Conservation (phyloP, 2,329 filamentous ascomycete genomes). For the Pseudogymnoascus sp. region DNA sequence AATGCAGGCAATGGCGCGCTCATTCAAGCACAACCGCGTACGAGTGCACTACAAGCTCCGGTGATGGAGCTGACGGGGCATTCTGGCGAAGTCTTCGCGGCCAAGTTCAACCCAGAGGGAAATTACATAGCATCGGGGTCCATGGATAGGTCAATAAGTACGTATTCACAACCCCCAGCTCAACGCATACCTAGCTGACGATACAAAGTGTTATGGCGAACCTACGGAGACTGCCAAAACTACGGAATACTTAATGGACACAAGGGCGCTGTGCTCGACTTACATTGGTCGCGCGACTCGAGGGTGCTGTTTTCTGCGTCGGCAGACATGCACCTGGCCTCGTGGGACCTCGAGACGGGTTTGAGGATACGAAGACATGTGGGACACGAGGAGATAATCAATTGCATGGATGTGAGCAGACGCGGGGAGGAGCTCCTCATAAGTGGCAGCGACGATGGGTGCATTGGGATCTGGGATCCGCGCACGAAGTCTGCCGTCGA, state of each 20-base stretch:
- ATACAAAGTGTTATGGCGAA: conserved; percentile 77
- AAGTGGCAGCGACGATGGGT: conserved; percentile 88
- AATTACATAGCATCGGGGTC: conserved; percentile 88
- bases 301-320: conserved; percentile 86
- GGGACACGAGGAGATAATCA: conserved; percentile 94
- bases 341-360: conserved; percentile 93
- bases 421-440: conserved; percentile 85
- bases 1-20: conserved; percentile 50
- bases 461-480: conserved; percentile 93
- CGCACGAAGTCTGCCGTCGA: conserved; percentile 81
- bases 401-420: conserved; percentile 79
- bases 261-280: conserved; percentile 80
- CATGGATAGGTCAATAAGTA: conserved; percentile 88
- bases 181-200: conserved; percentile 12
- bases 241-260: conserved; percentile 85
- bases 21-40: conserved; percentile 62
- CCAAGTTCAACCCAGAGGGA: conserved; percentile 82
- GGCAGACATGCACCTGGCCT: conserved; percentile 86
- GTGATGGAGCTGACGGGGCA: conserved; percentile 87
- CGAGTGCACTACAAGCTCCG: conserved; percentile 77
- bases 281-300: conserved; percentile 96
- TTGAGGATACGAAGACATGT: conserved; percentile 83
- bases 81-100: conserved; percentile 81
- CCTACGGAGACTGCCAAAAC: conserved; percentile 88
- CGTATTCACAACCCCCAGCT: conserved; percentile 24